Evolutionary conservation across 805 yeast species (phyloP).

Genomic region (Ogataea naganishii): DNA sequence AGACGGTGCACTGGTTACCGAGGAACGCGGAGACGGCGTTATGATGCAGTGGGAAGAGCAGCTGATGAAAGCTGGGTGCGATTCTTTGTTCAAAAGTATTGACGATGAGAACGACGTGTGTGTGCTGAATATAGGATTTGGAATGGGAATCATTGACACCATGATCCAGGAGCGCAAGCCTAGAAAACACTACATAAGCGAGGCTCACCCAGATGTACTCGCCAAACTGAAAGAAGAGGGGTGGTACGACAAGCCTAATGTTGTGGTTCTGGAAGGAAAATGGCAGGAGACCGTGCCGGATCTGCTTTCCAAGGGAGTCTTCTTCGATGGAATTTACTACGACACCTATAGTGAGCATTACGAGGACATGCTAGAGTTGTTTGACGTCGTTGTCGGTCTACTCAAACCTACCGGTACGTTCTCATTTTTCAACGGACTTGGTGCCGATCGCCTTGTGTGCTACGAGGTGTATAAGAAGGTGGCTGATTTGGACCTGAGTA

Average conservation of each 20-base stretch:
- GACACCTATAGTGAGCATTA: slow-evolving; percentile 94
- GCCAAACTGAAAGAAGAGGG: slow-evolving; percentile 61
- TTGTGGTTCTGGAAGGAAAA: slow-evolving; percentile 73
- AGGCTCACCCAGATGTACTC: slow-evolving; percentile 91
- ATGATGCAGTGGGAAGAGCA: slow-evolving; percentile 96
- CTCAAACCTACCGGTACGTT: slow-evolving; percentile 76
- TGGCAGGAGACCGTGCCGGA: slow-evolving; percentile 82
- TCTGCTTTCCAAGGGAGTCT: slow-evolving; percentile 55
- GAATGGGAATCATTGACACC: slow-evolving; percentile 91
- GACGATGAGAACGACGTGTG: slow-evolving; percentile 28
- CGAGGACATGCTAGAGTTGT: slow-evolving; percentile 77
- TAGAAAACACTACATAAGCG: slow-evolving; percentile 75
- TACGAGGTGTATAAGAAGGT: slow-evolving; percentile 81
- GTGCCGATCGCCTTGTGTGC: slow-evolving; percentile 67
- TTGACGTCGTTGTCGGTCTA: slow-evolving; percentile 74
- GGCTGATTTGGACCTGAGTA: slow-evolving; percentile 69
- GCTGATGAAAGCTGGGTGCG: slow-evolving; percentile 75
- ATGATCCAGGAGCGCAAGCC: slow-evolving; percentile 57
- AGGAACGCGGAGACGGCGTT: slow-evolving; percentile 74
- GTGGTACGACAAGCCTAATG: slow-evolving; percentile 71
- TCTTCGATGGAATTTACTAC: slow-evolving; percentile 85
- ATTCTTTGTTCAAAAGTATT: slow-evolving; percentile 49
- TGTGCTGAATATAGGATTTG: slow-evolving; percentile 85
- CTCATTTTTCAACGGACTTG: slow-evolving; percentile 87
- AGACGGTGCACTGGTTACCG: slow-evolving; percentile 63